Conservation (phyloP, 2,329 filamentous ascomycete species). For the Penicillium sp. region DNA sequence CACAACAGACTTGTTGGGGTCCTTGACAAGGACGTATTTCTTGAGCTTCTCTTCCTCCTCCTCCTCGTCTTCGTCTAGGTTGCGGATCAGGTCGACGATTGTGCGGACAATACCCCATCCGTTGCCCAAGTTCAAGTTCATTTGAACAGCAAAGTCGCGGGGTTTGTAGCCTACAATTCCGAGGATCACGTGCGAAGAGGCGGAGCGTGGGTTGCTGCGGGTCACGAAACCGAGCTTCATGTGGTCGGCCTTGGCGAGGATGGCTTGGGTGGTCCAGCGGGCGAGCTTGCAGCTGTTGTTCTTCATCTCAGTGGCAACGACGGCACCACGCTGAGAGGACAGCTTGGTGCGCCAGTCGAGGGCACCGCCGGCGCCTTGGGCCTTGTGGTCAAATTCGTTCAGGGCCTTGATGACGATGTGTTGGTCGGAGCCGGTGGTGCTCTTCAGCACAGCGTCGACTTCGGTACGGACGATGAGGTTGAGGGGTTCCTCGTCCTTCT, state of each 20-base stretch:
- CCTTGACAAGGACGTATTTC: slow-evolving; percentile 62
- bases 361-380: slow-evolving; percentile 88
- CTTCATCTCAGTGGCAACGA: slow-evolving; percentile 99
- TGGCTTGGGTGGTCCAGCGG: slow-evolving; percentile 94
- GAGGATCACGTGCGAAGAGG: slow-evolving; percentile 90
- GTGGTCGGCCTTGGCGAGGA: slow-evolving; percentile 92
- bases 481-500: slow-evolving; percentile 84
- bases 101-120: slow-evolving; percentile 99
- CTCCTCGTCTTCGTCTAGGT: slow-evolving; percentile 34
- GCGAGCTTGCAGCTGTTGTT: slow-evolving; percentile 99
- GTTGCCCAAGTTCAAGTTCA: slow-evolving; percentile 95
- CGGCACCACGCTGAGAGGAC: slow-evolving; percentile 88
- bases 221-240: slow-evolving; percentile 99
- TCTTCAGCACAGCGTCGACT: slow-evolving; percentile 93
- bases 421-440: slow-evolving; percentile 87
- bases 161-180: slow-evolving; percentile 98
- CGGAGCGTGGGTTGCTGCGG: slow-evolving; percentile 83
- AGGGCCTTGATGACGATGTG: slow-evolving; percentile 89
- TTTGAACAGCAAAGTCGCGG: slow-evolving; percentile 91
- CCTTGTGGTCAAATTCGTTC: slow-evolving; percentile 99
- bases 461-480: slow-evolving; percentile 92
- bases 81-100: slow-evolving; percentile 75
- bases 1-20: slow-evolving; percentile 95
- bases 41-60: slow-evolving; percentile 38
- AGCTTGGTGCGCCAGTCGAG: slow-evolving; percentile 97